Evolutionary conservation across 345 rosid species (phyloP), one percentile per base, ranked within the genome.

Genomic region (Dipteronia sinensis): DNA sequence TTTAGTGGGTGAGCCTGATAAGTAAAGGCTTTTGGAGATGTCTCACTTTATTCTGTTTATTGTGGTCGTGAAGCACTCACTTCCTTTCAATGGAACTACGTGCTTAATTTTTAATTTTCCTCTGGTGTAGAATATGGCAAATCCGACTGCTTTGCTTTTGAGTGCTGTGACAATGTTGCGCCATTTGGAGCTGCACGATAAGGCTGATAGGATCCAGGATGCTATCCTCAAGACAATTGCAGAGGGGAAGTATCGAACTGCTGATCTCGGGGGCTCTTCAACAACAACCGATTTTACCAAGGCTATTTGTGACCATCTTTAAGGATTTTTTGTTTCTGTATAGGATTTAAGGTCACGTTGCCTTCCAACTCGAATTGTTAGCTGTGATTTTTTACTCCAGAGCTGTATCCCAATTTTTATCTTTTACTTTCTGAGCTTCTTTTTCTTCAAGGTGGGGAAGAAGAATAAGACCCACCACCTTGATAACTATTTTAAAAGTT

Each of bases 91-190:
- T 64, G 11, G 22, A 12, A 49, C 44, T 1, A 7, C 47, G 6
- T 47, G 65, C 62, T 34, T 12, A 15, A 63, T 72, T 63, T 51
- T 76, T 66, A 49, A 19, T 72, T 61, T 59, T 67, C 34, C 11
- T 49, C 42, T 25, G 38, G 3, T 72, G 65, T 61, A 92, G 99
- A 90, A 97, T 82, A 10, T 94, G 90, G 98, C 99, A 6, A 97
- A 97, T 81, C 98, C 99, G 67, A 97, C 99, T 6, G 99, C 99
- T n/a, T 81, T 94, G 83, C 85, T 94, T 62, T 73, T 94, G 81
- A 94, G 98, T 80, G 71, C 92, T 62, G 95, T 97, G 71, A 65
- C 93, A 69, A 94, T 94, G 98, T 87, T 97, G 70, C 95, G 89
- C 65, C 99, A 97, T 82, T 79, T 97, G 80, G 87, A 91, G 78